Evolutionary conservation across 768 basidiomycete species (phyloP).

Genomic region (Xerocomellus amylosporus): DNA sequence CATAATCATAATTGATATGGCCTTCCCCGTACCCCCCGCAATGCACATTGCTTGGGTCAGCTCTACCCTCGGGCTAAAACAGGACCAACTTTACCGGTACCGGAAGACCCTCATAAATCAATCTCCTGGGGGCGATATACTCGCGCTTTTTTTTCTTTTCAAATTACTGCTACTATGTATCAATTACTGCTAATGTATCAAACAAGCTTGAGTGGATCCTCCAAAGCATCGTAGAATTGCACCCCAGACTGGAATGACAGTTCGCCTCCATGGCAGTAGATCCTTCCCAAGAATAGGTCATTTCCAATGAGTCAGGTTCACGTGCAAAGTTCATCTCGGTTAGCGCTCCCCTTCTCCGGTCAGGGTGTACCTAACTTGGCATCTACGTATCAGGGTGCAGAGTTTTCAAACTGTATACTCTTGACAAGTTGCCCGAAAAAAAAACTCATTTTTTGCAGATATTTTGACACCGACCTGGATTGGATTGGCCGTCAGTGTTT

Average conservation of each 20-base stretch:
- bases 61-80: background rate
- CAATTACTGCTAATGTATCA: background rate
- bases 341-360: background rate
- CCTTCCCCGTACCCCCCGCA: background rate
- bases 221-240: background rate
- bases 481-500: background rate
- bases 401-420: background rate
- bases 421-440: too few relatives aligned
- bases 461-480: background rate
- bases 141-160: background rate
- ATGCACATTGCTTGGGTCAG: background rate
- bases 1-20: background rate
- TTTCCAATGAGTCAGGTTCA: slow-evolving; percentile 19
- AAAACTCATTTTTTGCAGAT: background rate
- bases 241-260: slow-evolving; percentile 6
- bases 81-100: background rate
- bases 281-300: slow-evolving; percentile 16
- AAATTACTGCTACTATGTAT: background rate
- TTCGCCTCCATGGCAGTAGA: slow-evolving; percentile 14
- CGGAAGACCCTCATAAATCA: background rate
- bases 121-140: background rate
- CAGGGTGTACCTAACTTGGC: background rate
- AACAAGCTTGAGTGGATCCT: background rate
- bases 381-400: background rate
- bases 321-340: slow-evolving; percentile 12